Base-by-base conservation (phyloP, 73 alveolate species). In the Loxodes magnus region DNA sequence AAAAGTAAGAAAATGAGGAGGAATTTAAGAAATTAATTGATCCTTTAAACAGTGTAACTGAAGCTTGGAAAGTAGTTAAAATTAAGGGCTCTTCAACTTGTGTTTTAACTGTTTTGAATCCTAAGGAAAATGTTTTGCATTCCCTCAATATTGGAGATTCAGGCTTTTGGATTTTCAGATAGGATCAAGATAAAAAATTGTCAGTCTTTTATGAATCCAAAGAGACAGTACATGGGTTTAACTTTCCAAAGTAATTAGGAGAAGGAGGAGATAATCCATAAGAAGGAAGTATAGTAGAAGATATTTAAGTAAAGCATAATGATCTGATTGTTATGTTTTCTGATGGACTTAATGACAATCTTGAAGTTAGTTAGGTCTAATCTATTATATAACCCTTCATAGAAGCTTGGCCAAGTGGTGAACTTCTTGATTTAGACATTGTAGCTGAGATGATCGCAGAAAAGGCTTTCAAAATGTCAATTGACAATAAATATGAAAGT, bases 261-360 rank as follows among this genome's bases (percentile, higher is more conserved):
- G 39, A 68, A 22, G 76, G 71, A 5, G 90, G 90, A 34, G 81
- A 69, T 29, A 63, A 41, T 36, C 85, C 91, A 1, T 37, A 30
- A 17, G 50, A 52, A 20, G 84, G 82, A 3, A 56, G 65, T 42
- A 36, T 6, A 4, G 7, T 10, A 2, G 42, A 62, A 9, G 41
- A 35, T 7, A 75, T 60, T 23, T 76, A 70, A 1, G 82, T 77
- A 15, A 21, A 55, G 33, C 62, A 77, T 2, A 55, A 64, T 5
- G 91, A 77, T 48, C 51, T 71, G 5, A 15, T 77, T 2, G 60
- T 77, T 25, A 16, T 77, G 43, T 80, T 49, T 7, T 27, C 75
- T 30, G 91, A 77, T 30, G 91, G 91, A 2, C 64, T 77, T 16
- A 55, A 67, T 59, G 84, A 77, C 41, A 76, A 76, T 56, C 10